A percentile compares a stretch with the other conserved stretches of the same genome.
Evolutionary conservation across 129 eudicot species (phyloP).

Genomic region (Pulicaria dysenterica): DNA sequence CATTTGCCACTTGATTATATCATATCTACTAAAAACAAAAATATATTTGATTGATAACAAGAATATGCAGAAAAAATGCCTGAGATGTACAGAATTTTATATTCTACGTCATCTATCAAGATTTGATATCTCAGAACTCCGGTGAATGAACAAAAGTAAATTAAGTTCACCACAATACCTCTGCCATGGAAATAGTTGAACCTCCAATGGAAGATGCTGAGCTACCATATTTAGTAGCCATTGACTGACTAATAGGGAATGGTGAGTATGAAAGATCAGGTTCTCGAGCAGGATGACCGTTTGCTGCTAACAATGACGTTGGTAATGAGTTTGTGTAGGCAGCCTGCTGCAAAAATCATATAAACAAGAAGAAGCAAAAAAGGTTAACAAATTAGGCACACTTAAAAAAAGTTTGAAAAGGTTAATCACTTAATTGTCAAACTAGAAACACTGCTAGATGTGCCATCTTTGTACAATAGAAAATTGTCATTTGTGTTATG

Average conservation of each 20-base stretch:
- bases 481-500: not conserved
- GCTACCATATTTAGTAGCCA: constrained; percentile 65
- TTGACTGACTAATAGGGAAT: constrained; percentile 65
- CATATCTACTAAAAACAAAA: too few relatives aligned
- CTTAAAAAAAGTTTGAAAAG: not conserved
- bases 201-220: constrained; percentile 59
- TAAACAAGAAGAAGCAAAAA: not conserved
- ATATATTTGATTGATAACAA: not conserved
- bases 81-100: not conserved
- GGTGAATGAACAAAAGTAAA: constrained; percentile 4
- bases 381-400: constrained; percentile 17
- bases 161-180: constrained; percentile 48
- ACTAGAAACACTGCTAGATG: not conserved
- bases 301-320: constrained; percentile 61
- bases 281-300: constrained; percentile 69
- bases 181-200: constrained; percentile 71
- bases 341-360: constrained; percentile 36
- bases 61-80: not conserved
- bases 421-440: not conserved
- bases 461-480: not conserved
- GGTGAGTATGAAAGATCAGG: constrained; percentile 78
- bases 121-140: not conserved
- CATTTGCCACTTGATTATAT: too few relatives aligned
- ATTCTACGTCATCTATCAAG: not conserved
- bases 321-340: constrained; percentile 70